Evolutionary conservation across 129 eudicot genomes (phyloP).

Genomic region (Tagetes erecta): DNA sequence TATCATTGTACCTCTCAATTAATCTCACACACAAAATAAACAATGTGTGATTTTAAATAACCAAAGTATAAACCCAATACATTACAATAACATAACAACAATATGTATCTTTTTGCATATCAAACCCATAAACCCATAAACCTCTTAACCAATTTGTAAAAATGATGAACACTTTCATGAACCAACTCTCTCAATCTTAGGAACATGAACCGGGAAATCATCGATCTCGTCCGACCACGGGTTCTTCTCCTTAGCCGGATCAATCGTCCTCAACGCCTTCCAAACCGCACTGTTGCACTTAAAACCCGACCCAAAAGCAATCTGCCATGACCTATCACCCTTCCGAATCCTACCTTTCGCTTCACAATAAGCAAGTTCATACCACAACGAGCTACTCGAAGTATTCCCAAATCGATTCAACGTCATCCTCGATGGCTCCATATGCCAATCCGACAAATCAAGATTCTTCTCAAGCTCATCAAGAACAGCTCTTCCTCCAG

Average conservation of each 20-base stretch:
- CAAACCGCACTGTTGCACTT: constrained; percentile 55
- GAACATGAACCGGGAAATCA: constrained; percentile 62
- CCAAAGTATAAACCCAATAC: constrained; percentile 11
- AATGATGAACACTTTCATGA: constrained; percentile 17
- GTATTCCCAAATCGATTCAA: constrained; percentile 65
- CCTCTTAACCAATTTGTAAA: background rate
- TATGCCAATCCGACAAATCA: constrained; percentile 59
- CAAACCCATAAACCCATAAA: background rate
- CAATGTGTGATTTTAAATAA: background rate
- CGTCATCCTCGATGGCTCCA: constrained; percentile 86
- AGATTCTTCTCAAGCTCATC: constrained; percentile 72
- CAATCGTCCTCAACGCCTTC: constrained; percentile 54
- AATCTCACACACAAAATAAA: background rate
- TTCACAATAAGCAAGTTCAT: constrained; percentile 59
- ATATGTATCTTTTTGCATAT: constrained; percentile 2
- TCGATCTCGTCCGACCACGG: constrained; percentile 61
- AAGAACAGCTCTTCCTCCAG: constrained; percentile 68
- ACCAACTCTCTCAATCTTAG: constrained; percentile 40
- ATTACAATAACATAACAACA: constrained; percentile 18
- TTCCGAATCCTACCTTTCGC: constrained; percentile 71
- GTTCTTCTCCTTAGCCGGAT: constrained; percentile 50
- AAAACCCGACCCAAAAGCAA: constrained; percentile 59
- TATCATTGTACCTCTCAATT: background rate
- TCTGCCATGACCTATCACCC: constrained; percentile 63
- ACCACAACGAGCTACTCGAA: constrained; percentile 71